phyloP scores from a whole-genome alignment of 352 stramenopile species.

The Phytophthora melonis region DNA sequence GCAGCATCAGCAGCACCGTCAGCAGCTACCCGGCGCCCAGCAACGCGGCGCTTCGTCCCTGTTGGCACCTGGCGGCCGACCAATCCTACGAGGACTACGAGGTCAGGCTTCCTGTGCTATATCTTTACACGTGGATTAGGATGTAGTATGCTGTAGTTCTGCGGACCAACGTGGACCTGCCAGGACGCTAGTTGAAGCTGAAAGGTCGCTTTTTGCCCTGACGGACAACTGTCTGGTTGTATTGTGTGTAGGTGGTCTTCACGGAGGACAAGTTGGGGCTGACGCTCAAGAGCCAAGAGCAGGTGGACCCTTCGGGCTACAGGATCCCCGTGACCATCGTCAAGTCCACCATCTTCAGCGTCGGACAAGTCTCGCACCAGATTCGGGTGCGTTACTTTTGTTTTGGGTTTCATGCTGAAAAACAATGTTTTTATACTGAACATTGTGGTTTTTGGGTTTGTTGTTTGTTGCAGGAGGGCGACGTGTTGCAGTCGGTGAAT shows the following conservation, averaged over 20 bases:
- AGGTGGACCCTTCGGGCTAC: constrained; percentile 30
- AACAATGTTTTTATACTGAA: neutral
- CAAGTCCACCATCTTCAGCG: constrained; percentile 59
- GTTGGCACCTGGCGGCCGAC: constrained; percentile 35
- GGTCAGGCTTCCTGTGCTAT: constrained; percentile 13
- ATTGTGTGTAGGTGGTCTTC: constrained; percentile 55
- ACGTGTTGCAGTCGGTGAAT: constrained; percentile 77
- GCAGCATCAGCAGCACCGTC: constrained; percentile 40
- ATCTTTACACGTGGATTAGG: neutral
- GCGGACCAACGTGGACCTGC: neutral
- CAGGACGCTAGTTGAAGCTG: constrained; percentile 5
- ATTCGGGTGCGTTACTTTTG: constrained; percentile 48
- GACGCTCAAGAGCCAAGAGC: constrained; percentile 57
- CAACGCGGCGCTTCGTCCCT: constrained; percentile 3
- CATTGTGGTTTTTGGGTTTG: neutral
- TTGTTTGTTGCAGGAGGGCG: constrained; percentile 58
- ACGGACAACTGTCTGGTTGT: constrained; percentile 8
- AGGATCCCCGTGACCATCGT: constrained; percentile 54
- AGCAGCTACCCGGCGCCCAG: constrained; percentile 32
- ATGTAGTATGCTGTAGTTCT: neutral
- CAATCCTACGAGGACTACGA: constrained; percentile 51
- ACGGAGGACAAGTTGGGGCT: constrained; percentile 66
- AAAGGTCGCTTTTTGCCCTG: constrained; percentile 9
- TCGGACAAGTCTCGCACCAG: constrained; percentile 61
- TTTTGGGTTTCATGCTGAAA: neutral